Evolutionary conservation across 371 early-diverging fungal species (phyloP).

Genomic region (Vittaforma corneae): DNA sequence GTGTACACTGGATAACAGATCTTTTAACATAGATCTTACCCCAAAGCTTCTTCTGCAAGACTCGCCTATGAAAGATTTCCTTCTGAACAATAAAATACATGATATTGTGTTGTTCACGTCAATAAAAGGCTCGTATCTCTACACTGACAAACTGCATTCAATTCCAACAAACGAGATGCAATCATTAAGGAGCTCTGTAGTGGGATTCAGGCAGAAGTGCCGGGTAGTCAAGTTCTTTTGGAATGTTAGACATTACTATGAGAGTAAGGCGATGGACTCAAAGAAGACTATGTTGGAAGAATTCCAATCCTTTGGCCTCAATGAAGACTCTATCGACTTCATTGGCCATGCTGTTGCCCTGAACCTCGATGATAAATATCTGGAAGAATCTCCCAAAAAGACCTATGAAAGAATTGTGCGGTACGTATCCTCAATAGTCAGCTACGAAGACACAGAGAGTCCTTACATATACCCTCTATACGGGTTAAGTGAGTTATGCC

Average conservation of each 20-base stretch:
- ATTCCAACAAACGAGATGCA: slow-evolving; percentile 82
- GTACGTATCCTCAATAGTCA: slow-evolving; percentile 82
- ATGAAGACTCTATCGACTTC: slow-evolving; percentile 79
- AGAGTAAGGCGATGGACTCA: slow-evolving; percentile 12
- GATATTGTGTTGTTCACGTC: slow-evolving; percentile 90
- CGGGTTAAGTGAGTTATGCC: slow-evolving; percentile 95
- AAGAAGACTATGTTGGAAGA: slow-evolving; percentile 68
- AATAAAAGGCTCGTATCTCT: slow-evolving; percentile 84
- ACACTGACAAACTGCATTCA: slow-evolving; percentile 73
- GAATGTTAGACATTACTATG: slow-evolving; percentile 62
- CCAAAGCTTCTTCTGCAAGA: slow-evolving; percentile 99
- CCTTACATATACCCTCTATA: slow-evolving; percentile 99
- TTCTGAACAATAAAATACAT: slow-evolving; percentile 81
- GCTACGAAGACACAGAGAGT: slow-evolving; percentile 71
- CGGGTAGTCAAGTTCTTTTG: slow-evolving; percentile 86
- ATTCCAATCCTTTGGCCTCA: slow-evolving; percentile 78
- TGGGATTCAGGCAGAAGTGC: slow-evolving; percentile 87
- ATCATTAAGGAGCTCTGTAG: slow-evolving; percentile 71
- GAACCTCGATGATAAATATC: slow-evolving; percentile 80
- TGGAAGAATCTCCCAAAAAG: slow-evolving; percentile 71
- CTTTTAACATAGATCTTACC: slow-evolving; percentile 89
- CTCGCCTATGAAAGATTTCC: slow-evolving; percentile 67
- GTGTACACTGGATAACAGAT: slow-evolving; percentile 64
- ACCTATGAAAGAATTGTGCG: slow-evolving; percentile 80
- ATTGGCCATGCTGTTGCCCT: slow-evolving; percentile 96